Evolutionary conservation across 257 asterid genomes (phyloP).

Genomic region (Mitragyna speciosa): DNA sequence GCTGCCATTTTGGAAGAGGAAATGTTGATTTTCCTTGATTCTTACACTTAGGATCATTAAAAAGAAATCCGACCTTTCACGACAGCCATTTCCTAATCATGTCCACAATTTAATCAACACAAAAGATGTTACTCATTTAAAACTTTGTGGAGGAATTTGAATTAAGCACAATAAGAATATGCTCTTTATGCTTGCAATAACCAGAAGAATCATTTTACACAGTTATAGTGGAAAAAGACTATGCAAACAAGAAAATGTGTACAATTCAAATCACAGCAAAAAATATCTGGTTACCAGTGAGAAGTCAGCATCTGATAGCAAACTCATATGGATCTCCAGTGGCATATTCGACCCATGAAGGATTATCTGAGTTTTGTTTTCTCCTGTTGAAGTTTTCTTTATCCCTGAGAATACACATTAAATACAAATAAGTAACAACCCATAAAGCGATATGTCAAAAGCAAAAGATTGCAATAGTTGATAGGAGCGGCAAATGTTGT

Average conservation of each 20-base stretch:
- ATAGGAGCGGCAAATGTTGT: no score
- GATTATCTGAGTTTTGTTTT: conserved; percentile 30
- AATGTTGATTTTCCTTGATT: not conserved
- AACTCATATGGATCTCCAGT: conserved; percentile 34
- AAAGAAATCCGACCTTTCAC: not conserved
- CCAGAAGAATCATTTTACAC: not conserved
- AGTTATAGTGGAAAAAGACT: not conserved
- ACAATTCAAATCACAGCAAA: not conserved
- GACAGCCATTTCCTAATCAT: no score
- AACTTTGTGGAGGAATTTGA: not conserved
- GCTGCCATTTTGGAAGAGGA: not conserved
- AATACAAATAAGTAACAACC: not conserved
- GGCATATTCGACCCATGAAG: conserved; percentile 44
- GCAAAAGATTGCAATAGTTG: not conserved
- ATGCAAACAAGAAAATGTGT: not conserved
- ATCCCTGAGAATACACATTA: conserved; percentile 42
- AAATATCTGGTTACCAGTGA: conserved; percentile 37
- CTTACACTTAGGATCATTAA: not conserved
- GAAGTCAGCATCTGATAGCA: conserved; percentile 54
- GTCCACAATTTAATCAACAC: not conserved
- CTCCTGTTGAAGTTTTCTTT: conserved; percentile 28
- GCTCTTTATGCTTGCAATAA: not conserved
- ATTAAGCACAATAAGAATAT: not conserved
- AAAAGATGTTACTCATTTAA: not conserved
- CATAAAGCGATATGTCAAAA: conserved; percentile 1